A percentile compares a stretch with the other conserved stretches of the same genome.
Evolutionary conservation across 768 basidiomycete genomes (phyloP).

Genomic region (Hypholoma fasciculare): DNA sequence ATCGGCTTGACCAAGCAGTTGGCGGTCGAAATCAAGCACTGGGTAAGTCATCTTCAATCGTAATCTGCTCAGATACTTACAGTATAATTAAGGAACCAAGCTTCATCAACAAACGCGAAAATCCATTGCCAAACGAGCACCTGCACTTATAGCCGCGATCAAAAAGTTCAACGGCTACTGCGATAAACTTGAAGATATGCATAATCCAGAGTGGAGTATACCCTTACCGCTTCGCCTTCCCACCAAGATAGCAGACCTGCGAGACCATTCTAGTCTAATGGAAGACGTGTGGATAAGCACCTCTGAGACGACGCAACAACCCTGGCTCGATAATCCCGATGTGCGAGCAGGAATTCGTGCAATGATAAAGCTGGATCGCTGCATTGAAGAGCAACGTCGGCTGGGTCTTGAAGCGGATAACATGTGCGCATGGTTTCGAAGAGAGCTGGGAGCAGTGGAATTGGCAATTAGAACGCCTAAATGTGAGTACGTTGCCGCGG

Average conservation of each 20-base stretch:
- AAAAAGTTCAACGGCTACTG: slow-evolving; percentile 21
- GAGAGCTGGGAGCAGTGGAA: slow-evolving; percentile 26
- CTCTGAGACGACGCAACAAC: slow-evolving; percentile 9
- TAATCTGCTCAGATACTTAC: not conserved
- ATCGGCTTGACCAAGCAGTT: slow-evolving; percentile 32
- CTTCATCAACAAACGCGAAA: slow-evolving; percentile 24
- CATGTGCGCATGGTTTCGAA: slow-evolving; percentile 32
- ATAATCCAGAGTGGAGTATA: slow-evolving; percentile 21
- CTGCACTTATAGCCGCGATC: slow-evolving; percentile 28
- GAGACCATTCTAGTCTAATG: slow-evolving; percentile 26
- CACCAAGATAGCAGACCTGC: slow-evolving; percentile 24
- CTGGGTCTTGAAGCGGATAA: slow-evolving; percentile 31
- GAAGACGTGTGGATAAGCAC: slow-evolving; percentile 39
- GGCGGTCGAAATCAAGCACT: slow-evolving; percentile 28
- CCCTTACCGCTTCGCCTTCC: slow-evolving; percentile 33
- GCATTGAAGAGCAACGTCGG: slow-evolving; percentile 27
- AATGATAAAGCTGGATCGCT: slow-evolving; percentile 26
- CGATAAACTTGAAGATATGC: slow-evolving; percentile 17
- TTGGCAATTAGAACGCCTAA: slow-evolving; percentile 15
- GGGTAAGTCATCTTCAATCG: slow-evolving; percentile 22
- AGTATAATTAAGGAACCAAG: slow-evolving; percentile 13
- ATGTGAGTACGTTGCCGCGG: slow-evolving; percentile 14
- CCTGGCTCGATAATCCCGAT: slow-evolving; percentile 32
- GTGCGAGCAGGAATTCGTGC: slow-evolving; percentile 30
- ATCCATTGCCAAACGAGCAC: slow-evolving; percentile 29